Conservation (phyloP, 2,329 filamentous ascomycete species). For the Alternaria sp. region DNA sequence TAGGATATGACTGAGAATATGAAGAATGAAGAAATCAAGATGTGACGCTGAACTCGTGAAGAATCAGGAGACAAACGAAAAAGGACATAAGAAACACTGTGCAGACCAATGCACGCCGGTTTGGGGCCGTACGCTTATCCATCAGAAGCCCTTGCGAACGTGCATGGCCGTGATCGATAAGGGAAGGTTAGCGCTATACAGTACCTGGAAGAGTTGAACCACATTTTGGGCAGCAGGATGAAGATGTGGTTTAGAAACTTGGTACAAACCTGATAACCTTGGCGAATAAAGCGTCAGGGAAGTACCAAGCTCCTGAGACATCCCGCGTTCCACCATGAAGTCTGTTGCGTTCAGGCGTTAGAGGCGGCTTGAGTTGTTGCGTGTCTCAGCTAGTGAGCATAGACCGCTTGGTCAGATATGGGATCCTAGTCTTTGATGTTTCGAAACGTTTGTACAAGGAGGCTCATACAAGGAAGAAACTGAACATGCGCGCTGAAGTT, state of each 20-base stretch:
- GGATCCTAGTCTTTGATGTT: not conserved
- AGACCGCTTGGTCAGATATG: not conserved
- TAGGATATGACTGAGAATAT: constrained; percentile 18
- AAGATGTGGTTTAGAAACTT: not conserved
- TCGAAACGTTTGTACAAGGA: not conserved
- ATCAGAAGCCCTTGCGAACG: constrained; percentile 13
- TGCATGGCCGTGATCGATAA: constrained; percentile 10
- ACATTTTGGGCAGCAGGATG: not conserved
- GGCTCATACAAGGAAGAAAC: rapidly evolving
- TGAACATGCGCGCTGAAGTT: not conserved
- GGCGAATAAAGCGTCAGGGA: not conserved
- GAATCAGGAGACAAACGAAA: constrained; percentile 11
- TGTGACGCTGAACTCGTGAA: constrained; percentile 10
- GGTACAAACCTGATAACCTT: not conserved
- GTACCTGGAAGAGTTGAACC: not conserved
- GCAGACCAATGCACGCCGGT: constrained; percentile 20
- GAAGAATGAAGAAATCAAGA: constrained; percentile 16
- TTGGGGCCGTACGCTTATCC: constrained; percentile 8
- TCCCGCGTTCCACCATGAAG: not conserved
- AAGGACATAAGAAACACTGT: constrained; percentile 12
- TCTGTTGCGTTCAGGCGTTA: not conserved
- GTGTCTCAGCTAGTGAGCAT: constrained; percentile 2
- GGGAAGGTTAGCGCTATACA: not conserved
- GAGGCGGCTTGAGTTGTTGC: not conserved
- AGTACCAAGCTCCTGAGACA: not conserved